These are phyloP conservation scores for Cenchrus fungigraminus DNA, from an alignment of 176 grass and related monocot species.

Conservation along the genomic window DNA sequence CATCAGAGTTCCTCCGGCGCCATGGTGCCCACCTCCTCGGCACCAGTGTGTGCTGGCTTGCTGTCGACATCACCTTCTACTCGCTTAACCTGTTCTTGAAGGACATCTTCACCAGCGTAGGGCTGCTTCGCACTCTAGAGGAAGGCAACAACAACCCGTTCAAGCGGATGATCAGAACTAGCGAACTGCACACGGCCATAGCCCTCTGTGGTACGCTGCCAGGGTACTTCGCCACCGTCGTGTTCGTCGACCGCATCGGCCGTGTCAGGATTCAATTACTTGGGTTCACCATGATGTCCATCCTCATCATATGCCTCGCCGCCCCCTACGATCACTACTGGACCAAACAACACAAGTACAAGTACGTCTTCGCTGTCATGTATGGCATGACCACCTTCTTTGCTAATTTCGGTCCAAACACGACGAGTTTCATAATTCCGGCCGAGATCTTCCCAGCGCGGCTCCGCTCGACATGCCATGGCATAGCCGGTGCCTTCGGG, in stretches of 20 bases:
- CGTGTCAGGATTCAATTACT: constrained; percentile 45
- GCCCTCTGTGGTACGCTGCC: neutral
- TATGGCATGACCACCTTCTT: constrained; percentile 47
- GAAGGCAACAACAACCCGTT: neutral
- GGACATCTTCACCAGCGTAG: neutral
- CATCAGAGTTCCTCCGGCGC: neutral
- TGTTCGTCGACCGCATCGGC: constrained; percentile 41
- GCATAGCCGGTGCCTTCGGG: constrained; percentile 46
- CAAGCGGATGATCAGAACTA: neutral
- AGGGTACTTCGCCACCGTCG: constrained; percentile 42
- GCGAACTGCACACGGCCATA: neutral
- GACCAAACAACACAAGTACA: neutral
- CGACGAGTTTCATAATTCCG: constrained; percentile 53
- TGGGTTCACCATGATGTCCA: constrained; percentile 60
- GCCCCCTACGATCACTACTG: neutral
- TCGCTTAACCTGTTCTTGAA: constrained; percentile 26
- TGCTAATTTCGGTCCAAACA: constrained; percentile 59
- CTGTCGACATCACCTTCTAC: constrained; percentile 30
- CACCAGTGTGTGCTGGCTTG: constrained; percentile 9
- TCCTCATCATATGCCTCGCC: constrained; percentile 43
- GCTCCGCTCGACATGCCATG: constrained; percentile 54
- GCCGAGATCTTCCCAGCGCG: constrained; percentile 57
- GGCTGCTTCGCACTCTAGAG: neutral
- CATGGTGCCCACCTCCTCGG: constrained; percentile 15
- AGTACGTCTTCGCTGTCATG: constrained; percentile 2